phyloP scores from a whole-genome alignment of 2,329 filamentous ascomycete genomes.

The Calonectria pseudoreteaudii region DNA sequence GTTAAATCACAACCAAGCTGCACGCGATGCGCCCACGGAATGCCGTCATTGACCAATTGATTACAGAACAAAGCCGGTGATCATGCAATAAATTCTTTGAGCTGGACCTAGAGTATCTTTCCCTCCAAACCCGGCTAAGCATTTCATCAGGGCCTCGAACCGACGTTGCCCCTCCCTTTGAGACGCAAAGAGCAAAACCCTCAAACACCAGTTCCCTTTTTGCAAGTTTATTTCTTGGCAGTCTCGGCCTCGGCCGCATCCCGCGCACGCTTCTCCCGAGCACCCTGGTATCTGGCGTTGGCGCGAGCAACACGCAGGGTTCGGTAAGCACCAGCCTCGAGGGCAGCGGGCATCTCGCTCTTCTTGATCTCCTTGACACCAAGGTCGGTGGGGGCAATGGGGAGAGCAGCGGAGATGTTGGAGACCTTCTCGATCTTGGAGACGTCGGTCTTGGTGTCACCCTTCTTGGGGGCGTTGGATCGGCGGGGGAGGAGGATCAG shows the following conservation, averaged over 20 bases:
- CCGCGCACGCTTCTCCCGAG: constrained; percentile 92
- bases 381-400: constrained; percentile 76
- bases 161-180: constrained; percentile 52
- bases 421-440: constrained; percentile 72
- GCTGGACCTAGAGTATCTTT: constrained; percentile 55
- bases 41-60: constrained; percentile 46
- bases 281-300: constrained; percentile 84
- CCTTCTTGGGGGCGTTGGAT: constrained; percentile 92
- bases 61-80: constrained; percentile 51
- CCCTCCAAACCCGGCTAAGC: constrained; percentile 51
- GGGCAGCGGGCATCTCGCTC: constrained; percentile 79
- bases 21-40: constrained; percentile 32
- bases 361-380: constrained; percentile 83
- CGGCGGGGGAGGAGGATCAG: constrained; percentile 98
- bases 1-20: constrained; percentile 18
- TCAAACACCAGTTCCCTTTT: constrained; percentile 57
- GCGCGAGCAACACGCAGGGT: constrained; percentile 86
- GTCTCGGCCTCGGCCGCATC: constrained; percentile 86
- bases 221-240: constrained; percentile 82
- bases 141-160: constrained; percentile 52
- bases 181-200: constrained; percentile 57
- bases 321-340: constrained; percentile 88
- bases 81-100: constrained; percentile 57
- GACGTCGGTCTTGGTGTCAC: constrained; percentile 88
- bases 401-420: constrained; percentile 66